phyloP scores from a whole-genome alignment of 345 rosid species.

The Pistacia vera region DNA sequence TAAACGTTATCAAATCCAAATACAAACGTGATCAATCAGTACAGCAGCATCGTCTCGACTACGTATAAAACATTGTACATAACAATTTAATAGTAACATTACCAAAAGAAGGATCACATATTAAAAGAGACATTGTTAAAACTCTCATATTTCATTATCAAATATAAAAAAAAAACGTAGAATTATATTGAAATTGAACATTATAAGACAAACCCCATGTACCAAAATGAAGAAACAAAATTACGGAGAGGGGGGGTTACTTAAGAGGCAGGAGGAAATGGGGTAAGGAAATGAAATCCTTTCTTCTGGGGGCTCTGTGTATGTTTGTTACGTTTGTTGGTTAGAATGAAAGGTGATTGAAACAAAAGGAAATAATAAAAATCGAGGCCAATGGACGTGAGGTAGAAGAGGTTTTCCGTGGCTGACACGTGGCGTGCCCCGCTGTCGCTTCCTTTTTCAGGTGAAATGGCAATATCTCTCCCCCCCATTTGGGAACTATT shows the following conservation, averaged over 20 bases:
- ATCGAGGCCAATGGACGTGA: slow-evolving; percentile 5
- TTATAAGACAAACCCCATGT: not conserved
- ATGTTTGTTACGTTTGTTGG: no score
- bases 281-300: not conserved
- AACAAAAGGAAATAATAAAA: not conserved
- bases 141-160: no score
- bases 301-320: not conserved
- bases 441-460: not conserved
- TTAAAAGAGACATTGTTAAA: no score
- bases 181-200: no score
- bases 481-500: not conserved
- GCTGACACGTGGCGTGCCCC: not conserved
- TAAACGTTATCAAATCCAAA: no score
- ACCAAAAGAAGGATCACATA: no score
- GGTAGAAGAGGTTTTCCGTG: not conserved
- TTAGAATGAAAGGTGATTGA: no score
- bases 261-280: not conserved
- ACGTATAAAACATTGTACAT: no score
- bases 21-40: no score
- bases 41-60: no score
- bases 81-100: no score
- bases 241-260: not conserved
- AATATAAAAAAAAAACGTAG: no score
- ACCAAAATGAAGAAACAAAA: not conserved
- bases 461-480: not conserved